Conservation (phyloP, 768 basidiomycete species). For the Pulveroboletus sp. region DNA sequence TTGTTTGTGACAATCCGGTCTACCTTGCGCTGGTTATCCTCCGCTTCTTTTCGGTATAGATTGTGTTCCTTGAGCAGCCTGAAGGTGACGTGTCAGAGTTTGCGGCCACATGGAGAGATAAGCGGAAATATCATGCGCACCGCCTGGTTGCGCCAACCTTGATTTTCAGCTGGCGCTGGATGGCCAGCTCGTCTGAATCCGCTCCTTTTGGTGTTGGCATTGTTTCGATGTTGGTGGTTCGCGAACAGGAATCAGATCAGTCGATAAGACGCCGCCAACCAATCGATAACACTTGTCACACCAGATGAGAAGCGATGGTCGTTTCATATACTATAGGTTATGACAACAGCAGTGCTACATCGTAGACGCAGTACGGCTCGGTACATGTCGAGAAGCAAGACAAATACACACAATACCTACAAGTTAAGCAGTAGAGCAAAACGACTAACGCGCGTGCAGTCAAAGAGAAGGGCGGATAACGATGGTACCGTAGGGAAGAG, state of each 20-base stretch:
- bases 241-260: not conserved
- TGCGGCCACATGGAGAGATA: slow-evolving; percentile 5
- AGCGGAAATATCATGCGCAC: slow-evolving; percentile 38
- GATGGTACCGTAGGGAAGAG: slow-evolving; percentile 14
- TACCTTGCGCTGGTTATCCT: slow-evolving; percentile 53
- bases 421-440: slow-evolving; percentile 18
- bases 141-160: slow-evolving; percentile 65
- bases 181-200: slow-evolving; percentile 27
- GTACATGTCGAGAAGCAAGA: slow-evolving; percentile 28
- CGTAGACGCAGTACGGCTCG: slow-evolving; percentile 27
- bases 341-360: slow-evolving; percentile 30
- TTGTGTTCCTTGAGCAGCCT: slow-evolving; percentile 69
- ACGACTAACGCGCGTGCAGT: slow-evolving; percentile 23
- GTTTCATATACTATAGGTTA: slow-evolving; percentile 28
- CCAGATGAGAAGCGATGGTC: slow-evolving; percentile 12
- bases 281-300: not conserved
- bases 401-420: slow-evolving; percentile 35
- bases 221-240: slow-evolving; percentile 11
- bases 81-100: slow-evolving; percentile 12
- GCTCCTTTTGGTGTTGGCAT: slow-evolving; percentile 16
- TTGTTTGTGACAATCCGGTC: slow-evolving; percentile 58
- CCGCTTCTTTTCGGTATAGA: slow-evolving; percentile 65
- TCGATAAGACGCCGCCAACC: slow-evolving; percentile 8
- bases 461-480: slow-evolving; percentile 23
- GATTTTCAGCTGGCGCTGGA: slow-evolving; percentile 73